Conservation (phyloP, 1,139 yeast species). For the Candida tropicalis region DNA sequence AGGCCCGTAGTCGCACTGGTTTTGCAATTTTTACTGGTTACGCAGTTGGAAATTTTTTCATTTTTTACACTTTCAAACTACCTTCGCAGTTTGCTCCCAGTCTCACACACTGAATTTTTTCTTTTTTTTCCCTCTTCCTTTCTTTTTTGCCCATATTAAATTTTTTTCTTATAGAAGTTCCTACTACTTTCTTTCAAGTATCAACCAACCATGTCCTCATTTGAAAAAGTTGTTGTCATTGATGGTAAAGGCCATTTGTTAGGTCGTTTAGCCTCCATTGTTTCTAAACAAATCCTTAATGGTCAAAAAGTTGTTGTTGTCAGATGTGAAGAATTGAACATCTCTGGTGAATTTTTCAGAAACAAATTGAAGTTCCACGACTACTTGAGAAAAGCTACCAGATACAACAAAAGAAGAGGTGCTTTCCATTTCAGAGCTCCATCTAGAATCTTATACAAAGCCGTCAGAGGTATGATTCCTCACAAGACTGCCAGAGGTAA, state of each 20-base stretch:
- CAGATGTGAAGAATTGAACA: conserved; percentile 97
- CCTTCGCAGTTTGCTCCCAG: background rate
- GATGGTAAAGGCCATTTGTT: conserved; percentile 99
- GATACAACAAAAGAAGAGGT: conserved; percentile 98
- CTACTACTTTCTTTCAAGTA: background rate
- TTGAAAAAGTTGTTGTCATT: conserved; percentile 96
- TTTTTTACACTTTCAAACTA: conserved; percentile 5
- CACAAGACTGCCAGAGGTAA: conserved; percentile 99
- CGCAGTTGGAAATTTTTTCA: background rate
- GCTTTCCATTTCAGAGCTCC: conserved; percentile 99
- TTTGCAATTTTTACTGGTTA: conserved; percentile 4
- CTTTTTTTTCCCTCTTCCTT: background rate
- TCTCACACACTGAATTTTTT: conserved; percentile 1
- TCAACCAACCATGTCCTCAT: conserved; percentile 69
- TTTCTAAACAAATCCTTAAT: conserved; percentile 97
- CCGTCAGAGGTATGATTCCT: conserved; percentile 98
- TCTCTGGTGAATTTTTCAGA: conserved; percentile 99
- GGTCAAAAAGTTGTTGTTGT: conserved; percentile 98
- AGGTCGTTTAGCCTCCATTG: conserved; percentile 99
- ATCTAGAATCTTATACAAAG: conserved; percentile 99
- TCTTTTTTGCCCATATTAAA: conserved; percentile 1
- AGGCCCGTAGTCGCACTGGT: background rate
- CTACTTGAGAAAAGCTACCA: conserved; percentile 98
- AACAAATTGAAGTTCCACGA: conserved; percentile 99
- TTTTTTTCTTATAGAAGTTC: conserved; percentile 6